Evolutionary conservation across 345 rosid species (phyloP).

Genomic region (Angophora floribunda): DNA sequence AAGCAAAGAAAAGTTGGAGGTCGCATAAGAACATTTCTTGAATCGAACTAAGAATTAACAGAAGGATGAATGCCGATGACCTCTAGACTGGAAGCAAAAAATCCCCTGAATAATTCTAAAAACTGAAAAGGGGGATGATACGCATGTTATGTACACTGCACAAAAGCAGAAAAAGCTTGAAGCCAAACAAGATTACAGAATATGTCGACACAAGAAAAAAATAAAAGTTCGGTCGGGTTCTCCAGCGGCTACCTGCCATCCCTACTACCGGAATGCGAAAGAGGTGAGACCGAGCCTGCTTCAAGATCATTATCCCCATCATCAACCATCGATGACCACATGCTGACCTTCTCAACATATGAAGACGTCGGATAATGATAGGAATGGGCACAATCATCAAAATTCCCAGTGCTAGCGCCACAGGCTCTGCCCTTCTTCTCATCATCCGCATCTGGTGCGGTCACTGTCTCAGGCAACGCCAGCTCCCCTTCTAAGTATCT

Average conservation of each 20-base stretch:
- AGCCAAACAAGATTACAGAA: not conserved
- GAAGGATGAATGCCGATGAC: not conserved
- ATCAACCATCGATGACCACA: conserved; percentile 18
- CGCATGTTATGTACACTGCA: not conserved
- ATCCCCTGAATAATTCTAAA: not conserved
- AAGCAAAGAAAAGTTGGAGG: not conserved
- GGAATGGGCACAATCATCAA: conserved; percentile 48
- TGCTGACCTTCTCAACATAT: conserved; percentile 20
- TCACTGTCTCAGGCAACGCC: conserved; percentile 33
- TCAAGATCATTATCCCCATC: conserved; percentile 29
- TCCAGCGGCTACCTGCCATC: conserved; percentile 5
- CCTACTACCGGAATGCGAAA: conserved; percentile 7
- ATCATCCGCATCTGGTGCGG: conserved; percentile 35
- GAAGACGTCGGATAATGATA: conserved; percentile 13
- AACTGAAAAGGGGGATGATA: not conserved
- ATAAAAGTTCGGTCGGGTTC: not conserved
- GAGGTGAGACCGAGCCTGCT: conserved; percentile 24
- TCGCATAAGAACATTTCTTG: not conserved
- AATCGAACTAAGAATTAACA: not conserved
- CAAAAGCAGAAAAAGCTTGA: not conserved
- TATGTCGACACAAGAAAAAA: not conserved
- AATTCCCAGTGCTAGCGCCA: conserved; percentile 2
- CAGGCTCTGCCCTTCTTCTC: conserved; percentile 8
- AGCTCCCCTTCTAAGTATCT: conserved; percentile 69
- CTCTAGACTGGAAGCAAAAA: not conserved